These are phyloP conservation scores for Leishmania turanica DNA, from an alignment of 208 protist species.

Conservation along the genomic window DNA sequence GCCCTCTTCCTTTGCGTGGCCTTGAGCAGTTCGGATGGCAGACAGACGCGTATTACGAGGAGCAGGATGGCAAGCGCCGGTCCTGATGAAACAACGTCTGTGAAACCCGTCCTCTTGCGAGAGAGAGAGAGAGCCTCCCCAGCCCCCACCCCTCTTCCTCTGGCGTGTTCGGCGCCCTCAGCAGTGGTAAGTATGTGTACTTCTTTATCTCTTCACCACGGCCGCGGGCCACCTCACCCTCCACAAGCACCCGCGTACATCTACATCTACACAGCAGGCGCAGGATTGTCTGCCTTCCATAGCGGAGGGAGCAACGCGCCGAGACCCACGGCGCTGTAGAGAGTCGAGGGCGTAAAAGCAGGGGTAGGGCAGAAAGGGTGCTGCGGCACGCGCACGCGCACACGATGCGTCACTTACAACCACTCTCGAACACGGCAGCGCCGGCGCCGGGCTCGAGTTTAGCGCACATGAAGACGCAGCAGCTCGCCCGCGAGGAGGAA, in stretches of 20 bases:
- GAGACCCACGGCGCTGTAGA: neutral
- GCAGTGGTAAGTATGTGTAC: neutral
- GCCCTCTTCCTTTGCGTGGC: neutral
- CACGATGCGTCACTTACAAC: constrained; percentile 54
- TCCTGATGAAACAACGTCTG: neutral
- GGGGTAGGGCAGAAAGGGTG: neutral
- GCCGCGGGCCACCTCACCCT: neutral
- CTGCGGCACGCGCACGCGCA: neutral
- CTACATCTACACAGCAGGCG: neutral
- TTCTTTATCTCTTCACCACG: neutral
- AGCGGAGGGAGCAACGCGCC: neutral
- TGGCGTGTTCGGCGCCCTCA: neutral
- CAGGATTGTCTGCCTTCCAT: neutral
- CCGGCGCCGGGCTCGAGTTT: constrained; percentile 64
- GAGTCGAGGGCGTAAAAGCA: neutral
- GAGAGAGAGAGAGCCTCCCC: neutral
- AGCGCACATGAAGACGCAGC: constrained; percentile 78
- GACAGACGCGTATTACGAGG: neutral
- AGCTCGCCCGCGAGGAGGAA: constrained; percentile 83
- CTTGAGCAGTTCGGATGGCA: neutral
- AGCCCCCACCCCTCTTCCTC: neutral
- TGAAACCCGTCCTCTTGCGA: neutral
- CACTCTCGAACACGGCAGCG: constrained; percentile 68
- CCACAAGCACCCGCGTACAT: neutral
- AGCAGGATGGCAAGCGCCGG: neutral